Percentiles rank a stretch among this genome's conserved stretches.
Conservation (phyloP, 1,284 basidiomycete genomes). For the Hypsizygus ulmarius region DNA sequence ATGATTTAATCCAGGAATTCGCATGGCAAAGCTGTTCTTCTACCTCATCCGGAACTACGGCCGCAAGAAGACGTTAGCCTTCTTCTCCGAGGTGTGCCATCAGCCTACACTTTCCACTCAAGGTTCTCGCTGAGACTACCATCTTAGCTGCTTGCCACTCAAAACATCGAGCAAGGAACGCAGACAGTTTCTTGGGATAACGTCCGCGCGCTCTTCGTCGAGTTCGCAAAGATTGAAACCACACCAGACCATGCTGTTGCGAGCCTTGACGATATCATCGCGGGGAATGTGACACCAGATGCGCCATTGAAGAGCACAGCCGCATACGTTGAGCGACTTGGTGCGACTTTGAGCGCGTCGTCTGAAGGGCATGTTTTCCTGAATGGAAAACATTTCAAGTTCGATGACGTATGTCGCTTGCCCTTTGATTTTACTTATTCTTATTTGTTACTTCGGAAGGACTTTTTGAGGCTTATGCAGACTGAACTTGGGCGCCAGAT, state of each 20-base stretch:
- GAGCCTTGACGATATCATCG: conserved; percentile 43
- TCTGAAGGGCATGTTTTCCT: conserved; percentile 72
- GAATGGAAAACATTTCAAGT: conserved; percentile 79
- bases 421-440: background rate
- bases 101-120: background rate
- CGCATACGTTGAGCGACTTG: conserved; percentile 55
- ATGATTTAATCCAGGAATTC: conserved; percentile 42
- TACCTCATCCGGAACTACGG: conserved; percentile 68
- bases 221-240: conserved; percentile 28
- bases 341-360: conserved; percentile 35
- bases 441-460: conserved; percentile 38
- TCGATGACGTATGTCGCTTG: conserved; percentile 61
- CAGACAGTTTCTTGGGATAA: conserved; percentile 43
- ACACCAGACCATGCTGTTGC: conserved; percentile 23
- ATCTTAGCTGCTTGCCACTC: conserved; percentile 17
- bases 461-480: conserved; percentile 67
- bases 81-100: conserved; percentile 50
- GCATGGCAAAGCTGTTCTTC: conserved; percentile 73
- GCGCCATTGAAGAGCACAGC: conserved; percentile 41
- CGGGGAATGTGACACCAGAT: conserved; percentile 27
- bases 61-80: conserved; percentile 55
- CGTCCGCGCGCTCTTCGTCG: conserved; percentile 43
- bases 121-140: conserved; percentile 29
- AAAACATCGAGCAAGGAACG: conserved; percentile 27
- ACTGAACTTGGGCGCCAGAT: conserved; percentile 59